Conservation (phyloP, 805 yeast genomes). For the Debaryomyces maramus region DNA sequence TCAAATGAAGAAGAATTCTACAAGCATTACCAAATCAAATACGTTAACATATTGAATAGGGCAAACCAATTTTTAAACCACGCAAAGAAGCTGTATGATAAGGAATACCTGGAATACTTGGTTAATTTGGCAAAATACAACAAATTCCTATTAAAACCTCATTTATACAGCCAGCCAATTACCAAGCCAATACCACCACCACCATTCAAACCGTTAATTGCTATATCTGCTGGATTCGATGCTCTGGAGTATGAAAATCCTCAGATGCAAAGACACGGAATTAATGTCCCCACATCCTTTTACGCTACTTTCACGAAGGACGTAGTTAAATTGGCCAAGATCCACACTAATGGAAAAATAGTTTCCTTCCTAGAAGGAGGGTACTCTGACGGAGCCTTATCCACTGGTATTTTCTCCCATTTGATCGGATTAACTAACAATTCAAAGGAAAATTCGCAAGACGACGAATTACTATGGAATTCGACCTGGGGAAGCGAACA, state of each 20-base stretch:
- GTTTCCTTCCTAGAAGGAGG: conserved; percentile 82
- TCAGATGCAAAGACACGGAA: conserved; percentile 84
- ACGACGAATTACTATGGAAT: conserved; percentile 49
- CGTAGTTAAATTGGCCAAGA: conserved; percentile 65
- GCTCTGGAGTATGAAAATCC: conserved; percentile 80
- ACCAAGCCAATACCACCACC: conserved; percentile 36
- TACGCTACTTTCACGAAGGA: conserved; percentile 72
- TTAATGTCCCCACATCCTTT: conserved; percentile 78
- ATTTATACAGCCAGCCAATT: conserved; percentile 25
- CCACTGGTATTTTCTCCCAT: conserved; percentile 79
- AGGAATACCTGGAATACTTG: conserved; percentile 29
- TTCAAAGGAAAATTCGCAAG: conserved; percentile 22
- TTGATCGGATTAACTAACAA: conserved; percentile 64
- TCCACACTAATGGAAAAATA: conserved; percentile 59
- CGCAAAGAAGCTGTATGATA: conserved; percentile 47
- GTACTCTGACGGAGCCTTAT: conserved; percentile 76
- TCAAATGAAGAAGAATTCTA: conserved; percentile 63
- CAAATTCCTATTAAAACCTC: conserved; percentile 33
- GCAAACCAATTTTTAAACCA: conserved; percentile 64
- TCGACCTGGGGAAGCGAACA: conserved; percentile 62
- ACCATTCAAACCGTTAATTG: conserved; percentile 50
- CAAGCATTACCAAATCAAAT: conserved; percentile 57
- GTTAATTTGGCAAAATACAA: conserved; percentile 26
- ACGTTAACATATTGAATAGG: conserved; percentile 59
- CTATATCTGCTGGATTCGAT: conserved; percentile 87